Evolutionary conservation across 192 early-diverging fungal species (phyloP).

Genomic region (Polychytrium aggregatum): DNA sequence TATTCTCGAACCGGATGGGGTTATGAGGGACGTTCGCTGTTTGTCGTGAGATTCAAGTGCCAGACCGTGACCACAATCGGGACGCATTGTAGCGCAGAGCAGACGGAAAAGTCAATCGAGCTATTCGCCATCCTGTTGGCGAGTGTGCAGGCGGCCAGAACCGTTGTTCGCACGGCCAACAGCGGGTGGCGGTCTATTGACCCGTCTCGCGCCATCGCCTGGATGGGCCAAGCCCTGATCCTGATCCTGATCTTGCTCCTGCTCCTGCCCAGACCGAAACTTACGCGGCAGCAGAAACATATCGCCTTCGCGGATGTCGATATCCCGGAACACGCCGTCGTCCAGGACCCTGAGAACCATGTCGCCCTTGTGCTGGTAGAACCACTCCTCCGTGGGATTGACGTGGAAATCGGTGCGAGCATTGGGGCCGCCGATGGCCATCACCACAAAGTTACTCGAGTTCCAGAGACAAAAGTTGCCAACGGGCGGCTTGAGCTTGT

Average conservation of each 20-base stretch:
- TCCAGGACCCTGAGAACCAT: constrained; percentile 89
- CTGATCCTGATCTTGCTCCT: no score
- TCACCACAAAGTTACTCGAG: constrained; percentile 74
- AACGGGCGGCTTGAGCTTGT: constrained; percentile 86
- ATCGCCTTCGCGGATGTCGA: constrained; percentile 81
- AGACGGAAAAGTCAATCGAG: no score
- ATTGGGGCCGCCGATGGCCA: constrained; percentile 88
- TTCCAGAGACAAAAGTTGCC: constrained; percentile 84
- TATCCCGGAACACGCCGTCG: constrained; percentile 67
- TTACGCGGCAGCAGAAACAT: constrained; percentile 91
- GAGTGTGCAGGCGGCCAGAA: neutral
- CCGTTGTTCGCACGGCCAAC: no score
- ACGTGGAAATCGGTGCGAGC: constrained; percentile 92
- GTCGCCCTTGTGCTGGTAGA: constrained; percentile 86
- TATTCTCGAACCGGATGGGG: constrained; percentile 85
- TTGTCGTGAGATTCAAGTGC: no score
- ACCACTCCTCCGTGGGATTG: constrained; percentile 98
- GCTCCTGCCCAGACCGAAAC: neutral
- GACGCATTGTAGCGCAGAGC: no score
- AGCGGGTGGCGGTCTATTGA: no score
- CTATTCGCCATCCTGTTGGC: no score
- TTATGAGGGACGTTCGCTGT: constrained; percentile 86
- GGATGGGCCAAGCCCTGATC: no score
- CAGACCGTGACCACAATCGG: no score
- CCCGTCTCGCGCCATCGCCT: no score